phyloP scores from a whole-genome alignment of 176 grass and related monocot species.

The Musa beccarii region DNA sequence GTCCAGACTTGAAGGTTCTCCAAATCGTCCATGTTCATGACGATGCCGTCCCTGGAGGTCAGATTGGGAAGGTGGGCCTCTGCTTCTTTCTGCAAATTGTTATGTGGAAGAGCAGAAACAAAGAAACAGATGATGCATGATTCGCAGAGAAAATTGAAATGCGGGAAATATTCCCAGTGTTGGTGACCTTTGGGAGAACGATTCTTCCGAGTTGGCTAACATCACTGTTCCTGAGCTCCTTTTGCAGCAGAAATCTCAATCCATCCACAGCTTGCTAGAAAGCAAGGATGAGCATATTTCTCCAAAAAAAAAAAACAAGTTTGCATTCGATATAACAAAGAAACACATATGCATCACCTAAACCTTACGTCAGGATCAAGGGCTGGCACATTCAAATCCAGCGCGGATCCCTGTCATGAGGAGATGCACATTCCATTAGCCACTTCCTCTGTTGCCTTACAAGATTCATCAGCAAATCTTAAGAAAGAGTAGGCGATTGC shows the following conservation, averaged over 20 bases:
- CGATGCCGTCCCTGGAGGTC: constrained; percentile 55
- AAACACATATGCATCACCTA: neutral
- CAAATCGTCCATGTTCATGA: constrained; percentile 71
- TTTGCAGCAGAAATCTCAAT: constrained; percentile 70
- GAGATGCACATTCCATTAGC: neutral
- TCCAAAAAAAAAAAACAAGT: neutral
- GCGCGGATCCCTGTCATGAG: constrained; percentile 42
- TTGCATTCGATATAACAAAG: constrained; percentile 4
- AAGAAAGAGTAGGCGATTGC: neutral
- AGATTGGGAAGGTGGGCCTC: constrained; percentile 67
- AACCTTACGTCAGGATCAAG: constrained; percentile 74
- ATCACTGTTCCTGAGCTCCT: constrained; percentile 82
- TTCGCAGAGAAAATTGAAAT: neutral
- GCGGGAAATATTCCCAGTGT: neutral
- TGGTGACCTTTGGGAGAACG: constrained; percentile 80
- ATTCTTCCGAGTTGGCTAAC: constrained; percentile 80
- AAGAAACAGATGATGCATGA: too few relatives aligned
- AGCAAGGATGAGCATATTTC: constrained; percentile 7
- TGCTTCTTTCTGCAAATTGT: constrained; percentile 61
- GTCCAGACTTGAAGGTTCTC: constrained; percentile 63
- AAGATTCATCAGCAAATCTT: neutral
- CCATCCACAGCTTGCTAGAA: constrained; percentile 52
- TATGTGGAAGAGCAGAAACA: neutral
- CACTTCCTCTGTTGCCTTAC: neutral
- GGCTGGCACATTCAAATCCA: constrained; percentile 59